Evolutionary conservation across 495 filamentous ascomycete species (phyloP).

Genomic region (Clavariopsis aquatica): DNA sequence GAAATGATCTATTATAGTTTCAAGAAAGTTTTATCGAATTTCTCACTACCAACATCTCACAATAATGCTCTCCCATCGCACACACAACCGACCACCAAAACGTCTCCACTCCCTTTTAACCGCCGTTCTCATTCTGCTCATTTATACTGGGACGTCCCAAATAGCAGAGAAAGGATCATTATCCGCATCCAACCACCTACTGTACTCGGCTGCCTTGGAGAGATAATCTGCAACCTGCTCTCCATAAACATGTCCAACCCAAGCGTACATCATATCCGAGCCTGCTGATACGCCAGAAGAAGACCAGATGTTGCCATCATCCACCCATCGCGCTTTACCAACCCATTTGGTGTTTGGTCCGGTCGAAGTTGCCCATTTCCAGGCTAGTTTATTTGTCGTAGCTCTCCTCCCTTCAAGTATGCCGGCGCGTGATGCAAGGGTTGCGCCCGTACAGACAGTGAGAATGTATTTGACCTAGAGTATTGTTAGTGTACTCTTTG

Average conservation of each 20-base stretch:
- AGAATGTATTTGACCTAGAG: slow-evolving; percentile 48
- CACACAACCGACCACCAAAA: not conserved
- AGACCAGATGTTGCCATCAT: slow-evolving; percentile 70
- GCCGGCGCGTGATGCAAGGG: slow-evolving; percentile 27
- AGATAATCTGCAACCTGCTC: slow-evolving; percentile 38
- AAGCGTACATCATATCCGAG: slow-evolving; percentile 63
- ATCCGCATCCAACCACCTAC: slow-evolving; percentile 35
- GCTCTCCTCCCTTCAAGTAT: slow-evolving; percentile 33
- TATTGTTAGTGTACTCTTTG: not conserved
- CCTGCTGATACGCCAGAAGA: slow-evolving; percentile 62
- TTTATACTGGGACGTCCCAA: slow-evolving; percentile 4
- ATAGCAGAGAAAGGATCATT: slow-evolving; percentile 48
- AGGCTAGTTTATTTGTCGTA: slow-evolving; percentile 33
- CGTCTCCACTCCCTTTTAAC: not conserved
- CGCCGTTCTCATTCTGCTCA: not conserved
- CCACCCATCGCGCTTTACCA: slow-evolving; percentile 61
- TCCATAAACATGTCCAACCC: slow-evolving; percentile 51
- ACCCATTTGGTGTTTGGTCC: slow-evolving; percentile 60
- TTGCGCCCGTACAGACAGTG: slow-evolving; percentile 34
- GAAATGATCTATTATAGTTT: too few species aligned
- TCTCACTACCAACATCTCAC: not conserved
- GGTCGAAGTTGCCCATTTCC: slow-evolving; percentile 42
- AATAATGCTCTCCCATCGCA: not conserved
- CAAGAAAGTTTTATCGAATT: too few species aligned
- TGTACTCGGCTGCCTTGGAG: slow-evolving; percentile 42